Conservation (phyloP, 2,329 filamentous ascomycete species). For the Clonostachys sp. region DNA sequence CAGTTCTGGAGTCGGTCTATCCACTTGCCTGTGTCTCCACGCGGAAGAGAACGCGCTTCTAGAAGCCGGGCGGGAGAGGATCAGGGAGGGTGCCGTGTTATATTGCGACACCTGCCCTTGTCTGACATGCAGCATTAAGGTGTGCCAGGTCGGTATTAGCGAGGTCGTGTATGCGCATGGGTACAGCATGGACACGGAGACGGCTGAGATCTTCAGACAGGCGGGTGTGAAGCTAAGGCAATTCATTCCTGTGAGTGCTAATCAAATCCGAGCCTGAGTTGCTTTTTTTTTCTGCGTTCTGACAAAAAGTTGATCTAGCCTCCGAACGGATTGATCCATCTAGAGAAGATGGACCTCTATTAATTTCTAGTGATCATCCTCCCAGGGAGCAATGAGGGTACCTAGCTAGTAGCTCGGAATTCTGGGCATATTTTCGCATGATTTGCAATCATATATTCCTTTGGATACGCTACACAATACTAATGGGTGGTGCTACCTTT, state of each 20-base stretch:
- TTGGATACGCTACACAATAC: too few species aligned
- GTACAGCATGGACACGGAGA: constrained; percentile 90
- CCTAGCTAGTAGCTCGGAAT: too few species aligned
- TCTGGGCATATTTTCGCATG: too few species aligned
- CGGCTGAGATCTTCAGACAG: constrained; percentile 75
- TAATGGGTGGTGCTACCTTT: too few species aligned
- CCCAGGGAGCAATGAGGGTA: too few species aligned
- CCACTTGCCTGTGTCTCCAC: constrained; percentile 93
- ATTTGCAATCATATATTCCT: too few species aligned
- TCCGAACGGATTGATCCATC: constrained; percentile 58
- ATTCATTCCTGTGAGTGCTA: constrained; percentile 70
- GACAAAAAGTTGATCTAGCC: constrained; percentile 28
- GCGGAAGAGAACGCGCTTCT: constrained; percentile 96
- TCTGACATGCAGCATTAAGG: constrained; percentile 97
- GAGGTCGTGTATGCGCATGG: constrained; percentile 89
- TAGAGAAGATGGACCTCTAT: constrained; percentile 46
- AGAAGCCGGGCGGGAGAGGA: constrained; percentile 87
- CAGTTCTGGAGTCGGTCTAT: constrained; percentile 65
- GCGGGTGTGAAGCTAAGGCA: constrained; percentile 83
- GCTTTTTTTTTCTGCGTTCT: background rate
- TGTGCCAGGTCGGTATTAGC: constrained; percentile 89
- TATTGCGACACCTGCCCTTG: constrained; percentile 98
- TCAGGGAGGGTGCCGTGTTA: constrained; percentile 74
- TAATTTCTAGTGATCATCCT: constrained; percentile 12
- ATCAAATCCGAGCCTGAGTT: background rate